Conservation (phyloP, 176 grass and related monocot genomes). For the Carex littledalei region DNA sequence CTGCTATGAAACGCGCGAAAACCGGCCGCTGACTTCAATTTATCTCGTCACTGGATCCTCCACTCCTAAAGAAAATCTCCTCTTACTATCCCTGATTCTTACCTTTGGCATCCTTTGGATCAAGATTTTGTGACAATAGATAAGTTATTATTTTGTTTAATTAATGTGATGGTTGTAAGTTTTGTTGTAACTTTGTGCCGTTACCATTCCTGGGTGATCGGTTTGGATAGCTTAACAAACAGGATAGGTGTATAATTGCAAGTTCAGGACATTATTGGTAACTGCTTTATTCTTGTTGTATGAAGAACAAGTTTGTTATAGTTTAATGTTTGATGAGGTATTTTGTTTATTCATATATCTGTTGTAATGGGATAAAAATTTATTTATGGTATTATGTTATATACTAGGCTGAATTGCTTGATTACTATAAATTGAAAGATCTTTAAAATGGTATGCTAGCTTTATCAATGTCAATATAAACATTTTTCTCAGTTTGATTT, state of each 20-base stretch:
- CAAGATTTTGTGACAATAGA: constrained; percentile 26
- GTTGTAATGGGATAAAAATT: constrained; percentile 5
- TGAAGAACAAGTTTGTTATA: constrained; percentile 23
- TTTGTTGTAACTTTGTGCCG: constrained; percentile 18
- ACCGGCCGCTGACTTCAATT: constrained; percentile 63
- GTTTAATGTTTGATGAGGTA: constrained; percentile 12
- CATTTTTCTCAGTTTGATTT: neutral
- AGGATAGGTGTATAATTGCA: neutral
- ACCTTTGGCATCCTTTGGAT: constrained; percentile 19
- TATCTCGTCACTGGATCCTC: constrained; percentile 9
- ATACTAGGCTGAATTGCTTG: neutral
- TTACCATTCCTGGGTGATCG: constrained; percentile 48
- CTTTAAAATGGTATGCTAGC: neutral
- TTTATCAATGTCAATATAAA: neutral
- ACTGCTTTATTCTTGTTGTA: constrained; percentile 28
- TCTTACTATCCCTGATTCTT: constrained; percentile 16
- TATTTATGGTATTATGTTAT: neutral
- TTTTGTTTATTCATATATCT: constrained; percentile 8
- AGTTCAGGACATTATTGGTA: constrained; percentile 24
- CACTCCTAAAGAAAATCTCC: neutral
- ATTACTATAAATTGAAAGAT: neutral
- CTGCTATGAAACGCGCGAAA: constrained; percentile 89
- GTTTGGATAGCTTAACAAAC: constrained; percentile 71
- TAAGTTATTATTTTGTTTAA: constrained; percentile 17
- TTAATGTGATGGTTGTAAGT: constrained; percentile 9